These are phyloP conservation scores for Orbilia javanica DNA, from an alignment of 2,329 filamentous ascomycete genomes.

Conservation along the genomic window DNA sequence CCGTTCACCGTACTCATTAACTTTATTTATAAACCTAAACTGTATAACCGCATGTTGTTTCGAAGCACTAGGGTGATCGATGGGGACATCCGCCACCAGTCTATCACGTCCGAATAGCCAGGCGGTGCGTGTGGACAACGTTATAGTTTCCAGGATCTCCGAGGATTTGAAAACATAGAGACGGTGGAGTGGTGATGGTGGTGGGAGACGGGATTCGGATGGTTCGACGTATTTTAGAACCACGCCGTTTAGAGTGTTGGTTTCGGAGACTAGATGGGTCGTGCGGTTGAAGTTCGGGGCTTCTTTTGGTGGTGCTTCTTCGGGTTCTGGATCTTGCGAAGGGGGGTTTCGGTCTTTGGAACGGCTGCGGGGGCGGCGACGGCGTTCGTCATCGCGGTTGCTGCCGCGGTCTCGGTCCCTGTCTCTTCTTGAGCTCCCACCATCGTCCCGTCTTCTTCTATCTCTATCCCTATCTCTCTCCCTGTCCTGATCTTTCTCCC, in stretches of 20 bases:
- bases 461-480: constrained; percentile 63
- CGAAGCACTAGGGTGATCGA: constrained; percentile 92
- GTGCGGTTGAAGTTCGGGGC: constrained; percentile 87
- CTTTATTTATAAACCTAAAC: constrained; percentile 85
- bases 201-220: constrained; percentile 87
- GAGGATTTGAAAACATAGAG: constrained; percentile 91
- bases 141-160: constrained; percentile 82
- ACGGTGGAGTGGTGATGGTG: constrained; percentile 83
- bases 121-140: constrained; percentile 79
- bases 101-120: constrained; percentile 90
- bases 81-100: constrained; percentile 81
- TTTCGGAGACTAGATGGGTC: constrained; percentile 86
- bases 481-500: constrained; percentile 61
- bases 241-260: constrained; percentile 85
- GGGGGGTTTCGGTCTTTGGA: constrained; percentile 17
- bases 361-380: too few relatives aligned
- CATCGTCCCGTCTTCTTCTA: constrained; percentile 63
- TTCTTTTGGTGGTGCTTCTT: constrained; percentile 74
- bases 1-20: constrained; percentile 88
- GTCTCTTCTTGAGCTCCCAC: constrained; percentile 35
- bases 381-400: constrained; percentile 61
- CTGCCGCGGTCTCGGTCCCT: constrained; percentile 39
- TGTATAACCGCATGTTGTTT: constrained; percentile 97
- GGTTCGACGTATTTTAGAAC: constrained; percentile 97
- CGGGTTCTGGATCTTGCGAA: constrained; percentile 59